A percentile compares a stretch with the other conserved stretches of the same genome.
These are phyloP conservation scores for Paraphoma sp. DNA, from an alignment of 2,329 filamentous ascomycete species.

Conservation along the genomic window DNA sequence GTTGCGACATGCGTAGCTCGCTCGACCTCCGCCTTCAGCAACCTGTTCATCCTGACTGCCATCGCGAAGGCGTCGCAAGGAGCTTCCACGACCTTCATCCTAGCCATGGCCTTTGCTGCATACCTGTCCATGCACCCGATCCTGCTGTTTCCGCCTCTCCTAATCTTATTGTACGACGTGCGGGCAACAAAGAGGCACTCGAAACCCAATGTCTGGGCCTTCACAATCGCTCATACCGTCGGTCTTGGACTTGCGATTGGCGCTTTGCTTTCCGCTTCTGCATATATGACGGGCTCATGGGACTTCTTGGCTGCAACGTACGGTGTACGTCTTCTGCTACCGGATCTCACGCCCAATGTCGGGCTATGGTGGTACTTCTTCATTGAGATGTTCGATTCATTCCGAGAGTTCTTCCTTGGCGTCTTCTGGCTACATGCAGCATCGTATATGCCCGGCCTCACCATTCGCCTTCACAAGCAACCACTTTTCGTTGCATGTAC, in stretches of 20 bases:
- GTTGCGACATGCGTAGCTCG: constrained; percentile 89
- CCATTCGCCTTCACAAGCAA: constrained; percentile 81
- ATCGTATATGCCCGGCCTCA: constrained; percentile 86
- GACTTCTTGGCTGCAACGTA: constrained; percentile 90
- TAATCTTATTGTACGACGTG: constrained; percentile 73
- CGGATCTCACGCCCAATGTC: constrained; percentile 92
- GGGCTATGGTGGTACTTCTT: constrained; percentile 99
- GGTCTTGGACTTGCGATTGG: constrained; percentile 57
- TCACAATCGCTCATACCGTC: constrained; percentile 61
- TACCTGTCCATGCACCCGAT: constrained; percentile 93
- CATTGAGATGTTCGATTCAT: constrained; percentile 99
- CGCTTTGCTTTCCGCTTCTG: constrained; percentile 74
- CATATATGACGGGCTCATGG: constrained; percentile 79
- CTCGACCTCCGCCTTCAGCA: constrained; percentile 87
- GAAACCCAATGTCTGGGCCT: constrained; percentile 50
- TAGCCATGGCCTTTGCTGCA: constrained; percentile 84
- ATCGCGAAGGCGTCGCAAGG: constrained; percentile 81
- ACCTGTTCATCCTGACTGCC: constrained; percentile 83
- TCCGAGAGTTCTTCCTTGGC: constrained; percentile 94
- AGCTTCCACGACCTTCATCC: constrained; percentile 74
- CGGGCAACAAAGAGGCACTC: constrained; percentile 34
- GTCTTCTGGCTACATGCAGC: constrained; percentile 97
- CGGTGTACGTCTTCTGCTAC: constrained; percentile 87
- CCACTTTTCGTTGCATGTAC: constrained; percentile 85
- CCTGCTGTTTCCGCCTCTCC: constrained; percentile 81